These are phyloP conservation scores for Debaryomycetaceae sp. DNA, from an alignment of 1,139 yeast genomes.

Conservation along the genomic window DNA sequence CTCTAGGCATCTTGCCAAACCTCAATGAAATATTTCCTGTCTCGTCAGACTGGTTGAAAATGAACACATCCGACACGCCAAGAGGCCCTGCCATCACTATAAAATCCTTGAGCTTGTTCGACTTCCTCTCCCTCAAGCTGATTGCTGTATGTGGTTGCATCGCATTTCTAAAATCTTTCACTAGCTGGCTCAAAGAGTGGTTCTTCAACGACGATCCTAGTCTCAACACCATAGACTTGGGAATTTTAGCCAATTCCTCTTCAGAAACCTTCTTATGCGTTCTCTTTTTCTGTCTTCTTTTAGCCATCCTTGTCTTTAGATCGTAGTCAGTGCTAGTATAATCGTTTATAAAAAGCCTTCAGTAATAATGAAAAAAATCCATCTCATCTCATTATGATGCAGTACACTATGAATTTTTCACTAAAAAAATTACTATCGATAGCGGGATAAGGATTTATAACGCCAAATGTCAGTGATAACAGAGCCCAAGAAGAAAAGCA, in stretches of 20 bases:
- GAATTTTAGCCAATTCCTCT: slow-evolving; percentile 71
- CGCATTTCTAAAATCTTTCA: slow-evolving; percentile 78
- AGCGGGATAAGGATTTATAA: slow-evolving; percentile 1
- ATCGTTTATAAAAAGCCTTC: background rate
- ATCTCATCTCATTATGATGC: slow-evolving; percentile 3
- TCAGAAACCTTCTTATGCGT: slow-evolving; percentile 70
- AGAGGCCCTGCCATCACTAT: slow-evolving; percentile 97
- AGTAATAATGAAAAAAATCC: slow-evolving; percentile 1
- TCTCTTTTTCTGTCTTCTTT: slow-evolving; percentile 65
- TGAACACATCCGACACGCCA: slow-evolving; percentile 83
- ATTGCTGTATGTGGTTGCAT: slow-evolving; percentile 98
- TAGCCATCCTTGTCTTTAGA: slow-evolving; percentile 29
- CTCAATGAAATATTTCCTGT: slow-evolving; percentile 81
- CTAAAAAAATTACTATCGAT: slow-evolving; percentile 4
- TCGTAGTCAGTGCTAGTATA: background rate
- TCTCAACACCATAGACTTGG: slow-evolving; percentile 90
- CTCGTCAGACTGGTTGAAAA: slow-evolving; percentile 77
- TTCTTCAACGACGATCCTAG: slow-evolving; percentile 78
- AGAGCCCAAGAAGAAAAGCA: slow-evolving; percentile 12
- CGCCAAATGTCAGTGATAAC: slow-evolving; percentile 11
- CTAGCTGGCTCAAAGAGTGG: slow-evolving; percentile 79
- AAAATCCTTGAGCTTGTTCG: slow-evolving; percentile 84
- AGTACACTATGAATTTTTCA: slow-evolving; percentile 1
- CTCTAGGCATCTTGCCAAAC: slow-evolving; percentile 84
- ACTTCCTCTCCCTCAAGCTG: slow-evolving; percentile 77